Evolutionary conservation across 805 yeast species (phyloP).

Genomic region (Candida oleophila): DNA sequence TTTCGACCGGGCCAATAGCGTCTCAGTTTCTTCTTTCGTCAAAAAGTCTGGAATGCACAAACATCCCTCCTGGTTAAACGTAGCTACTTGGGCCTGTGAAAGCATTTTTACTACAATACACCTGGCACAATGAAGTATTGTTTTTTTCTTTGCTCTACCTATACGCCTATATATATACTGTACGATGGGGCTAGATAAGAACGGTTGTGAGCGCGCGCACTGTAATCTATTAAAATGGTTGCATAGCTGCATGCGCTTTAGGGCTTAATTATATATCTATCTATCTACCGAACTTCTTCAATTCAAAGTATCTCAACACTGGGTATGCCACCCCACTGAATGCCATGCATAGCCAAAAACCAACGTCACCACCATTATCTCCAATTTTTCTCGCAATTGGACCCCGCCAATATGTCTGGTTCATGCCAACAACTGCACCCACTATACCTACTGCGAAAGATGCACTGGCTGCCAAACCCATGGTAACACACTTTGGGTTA

Average conservation of each 20-base stretch:
- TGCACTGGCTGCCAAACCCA: slow-evolving; percentile 33
- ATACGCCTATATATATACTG: neutral
- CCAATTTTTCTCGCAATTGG: slow-evolving; percentile 34
- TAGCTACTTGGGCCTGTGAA: slow-evolving; percentile 48
- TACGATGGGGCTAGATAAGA: neutral
- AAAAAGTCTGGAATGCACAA: slow-evolving; percentile 60
- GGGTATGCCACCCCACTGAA: slow-evolving; percentile 34
- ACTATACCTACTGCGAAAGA: slow-evolving; percentile 32
- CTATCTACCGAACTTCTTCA: slow-evolving; percentile 25
- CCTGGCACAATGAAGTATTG: neutral
- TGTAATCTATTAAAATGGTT: neutral
- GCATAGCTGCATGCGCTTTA: neutral
- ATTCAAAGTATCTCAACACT: slow-evolving; percentile 28
- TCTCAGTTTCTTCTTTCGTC: slow-evolving; percentile 34
- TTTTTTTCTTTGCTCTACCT: neutral
- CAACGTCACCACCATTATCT: slow-evolving; percentile 35
- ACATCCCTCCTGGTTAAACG: slow-evolving; percentile 58
- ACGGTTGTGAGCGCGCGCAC: neutral
- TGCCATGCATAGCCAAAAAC: slow-evolving; percentile 37
- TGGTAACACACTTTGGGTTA: slow-evolving; percentile 23
- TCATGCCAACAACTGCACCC: slow-evolving; percentile 43
- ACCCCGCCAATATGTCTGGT: slow-evolving; percentile 37
- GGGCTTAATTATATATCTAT: neutral
- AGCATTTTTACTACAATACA: slow-evolving; percentile 17
- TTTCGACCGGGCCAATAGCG: slow-evolving; percentile 43